A percentile compares a stretch with the other conserved stretches of the same genome.
phyloP scores from a whole-genome alignment of 148 eudicot genomes.

The Cornus controversa region DNA sequence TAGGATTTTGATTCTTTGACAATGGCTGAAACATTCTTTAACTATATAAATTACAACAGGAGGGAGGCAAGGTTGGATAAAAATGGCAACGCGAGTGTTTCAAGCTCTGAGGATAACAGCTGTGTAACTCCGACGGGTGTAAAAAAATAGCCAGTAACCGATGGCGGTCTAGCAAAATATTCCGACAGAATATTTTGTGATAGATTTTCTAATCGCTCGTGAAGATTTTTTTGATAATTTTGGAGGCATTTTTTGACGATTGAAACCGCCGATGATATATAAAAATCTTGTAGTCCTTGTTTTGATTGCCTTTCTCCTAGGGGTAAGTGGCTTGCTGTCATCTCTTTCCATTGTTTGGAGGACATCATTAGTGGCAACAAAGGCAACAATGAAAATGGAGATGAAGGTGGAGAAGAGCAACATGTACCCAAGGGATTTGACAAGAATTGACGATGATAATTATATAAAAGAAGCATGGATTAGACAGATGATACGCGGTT shows the following conservation, averaged over 20 bases:
- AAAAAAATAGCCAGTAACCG: no score
- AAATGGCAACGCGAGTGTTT: slow-evolving; percentile 89
- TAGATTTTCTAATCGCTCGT: no score
- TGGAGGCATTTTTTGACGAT: no score
- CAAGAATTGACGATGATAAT: not conserved
- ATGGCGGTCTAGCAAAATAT: no score
- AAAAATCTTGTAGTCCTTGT: slow-evolving; percentile 59
- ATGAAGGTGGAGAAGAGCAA: slow-evolving; percentile 10
- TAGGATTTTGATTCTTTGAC: no score
- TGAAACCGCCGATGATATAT: no score
- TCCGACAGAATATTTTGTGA: no score
- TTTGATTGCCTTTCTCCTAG: slow-evolving; percentile 78
- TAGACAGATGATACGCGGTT: slow-evolving; percentile 57
- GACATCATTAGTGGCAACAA: slow-evolving; percentile 50
- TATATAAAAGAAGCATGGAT: slow-evolving; percentile 67
- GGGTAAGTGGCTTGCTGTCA: slow-evolving; percentile 93
- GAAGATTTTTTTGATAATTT: no score
- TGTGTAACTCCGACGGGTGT: slow-evolving; percentile 57
- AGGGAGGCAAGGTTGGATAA: slow-evolving; percentile 99
- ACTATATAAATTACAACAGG: slow-evolving; percentile 35
- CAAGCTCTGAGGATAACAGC: slow-evolving; percentile 96
- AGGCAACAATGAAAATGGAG: slow-evolving; percentile 12
- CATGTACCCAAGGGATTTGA: slow-evolving; percentile 8
- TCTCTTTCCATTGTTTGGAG: slow-evolving; percentile 94
- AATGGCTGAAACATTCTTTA: not conserved